Evolutionary conservation across 2,329 filamentous ascomycete species (phyloP), one percentile per base, ranked within the genome.

Genomic region (Penicillium italicum): DNA sequence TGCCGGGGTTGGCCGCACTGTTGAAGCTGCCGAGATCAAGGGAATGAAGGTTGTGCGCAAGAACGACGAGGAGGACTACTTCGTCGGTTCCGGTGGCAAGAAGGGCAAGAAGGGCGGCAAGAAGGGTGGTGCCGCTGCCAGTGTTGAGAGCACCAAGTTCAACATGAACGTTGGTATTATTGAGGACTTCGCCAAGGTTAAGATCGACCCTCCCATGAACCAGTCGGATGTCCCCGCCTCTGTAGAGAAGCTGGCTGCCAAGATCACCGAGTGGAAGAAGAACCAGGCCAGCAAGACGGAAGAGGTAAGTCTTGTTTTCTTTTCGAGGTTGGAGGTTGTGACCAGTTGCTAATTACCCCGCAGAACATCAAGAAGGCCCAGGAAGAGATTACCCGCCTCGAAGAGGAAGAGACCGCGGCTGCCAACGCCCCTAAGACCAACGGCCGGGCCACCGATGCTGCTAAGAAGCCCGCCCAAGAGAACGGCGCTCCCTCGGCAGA

Each of bases 311-410:
- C 63, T 34, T n/a, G 36, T 22, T 41, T 22, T 41, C 33, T 56
- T 6, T 22, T 2, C 37, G 4, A 31, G 6, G 16, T 28, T 22
- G 22, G 36, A 14, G 36, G 33, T 36, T 44, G n/a, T 16, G 5
- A 40, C 40, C 5, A 22, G 28, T 40, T 47, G 30, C 56, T 55
- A 49, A 60, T 57, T 62, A 61, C 63, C 56, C 69, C 77, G 28
- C 69, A 97, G 94, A 99, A 99, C 81, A 88, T 97, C 59, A 90
- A 91, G 62, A 96, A 97, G 77, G 94, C 94, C 59, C 89, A 96
- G 81, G 93, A 93, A 76, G 91, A 97, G 76, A 95, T 99, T 61
- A 90, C 92, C 72, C 86, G 87, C 65, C 84, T 97, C 41, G 84
- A 87, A 65, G 78, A 82, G 53, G 93, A 97, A 72, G 85, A 86